phyloP scores from a whole-genome alignment of 2,329 filamentous ascomycete species.

The Epichloe elymi region DNA sequence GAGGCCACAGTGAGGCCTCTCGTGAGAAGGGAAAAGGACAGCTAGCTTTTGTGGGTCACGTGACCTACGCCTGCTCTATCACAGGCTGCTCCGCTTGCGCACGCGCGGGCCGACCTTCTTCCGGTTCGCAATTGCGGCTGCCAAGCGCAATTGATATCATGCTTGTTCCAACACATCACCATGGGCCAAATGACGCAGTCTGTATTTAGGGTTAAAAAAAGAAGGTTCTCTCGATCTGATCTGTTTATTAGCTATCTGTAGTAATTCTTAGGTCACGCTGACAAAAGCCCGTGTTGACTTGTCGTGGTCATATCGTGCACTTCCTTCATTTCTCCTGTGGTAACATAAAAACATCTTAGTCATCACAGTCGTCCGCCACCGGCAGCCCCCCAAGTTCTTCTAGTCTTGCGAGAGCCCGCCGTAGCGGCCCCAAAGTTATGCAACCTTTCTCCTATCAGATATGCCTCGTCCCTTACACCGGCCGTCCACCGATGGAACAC shows the following conservation, averaged over 20 bases:
- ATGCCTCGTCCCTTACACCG: slow-evolving; percentile 84
- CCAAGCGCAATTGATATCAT: too few species aligned
- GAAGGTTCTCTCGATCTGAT: not conserved
- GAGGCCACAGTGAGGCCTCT: too few species aligned
- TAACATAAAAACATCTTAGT: not conserved
- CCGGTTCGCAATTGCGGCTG: too few species aligned
- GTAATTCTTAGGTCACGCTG: not conserved
- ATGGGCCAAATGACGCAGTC: not conserved
- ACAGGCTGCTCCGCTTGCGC: too few species aligned
- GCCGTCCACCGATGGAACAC: slow-evolving; percentile 65
- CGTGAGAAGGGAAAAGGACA: too few species aligned
- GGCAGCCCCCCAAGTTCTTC: slow-evolving; percentile 24
- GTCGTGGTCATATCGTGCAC: not conserved
- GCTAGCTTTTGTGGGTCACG: too few species aligned
- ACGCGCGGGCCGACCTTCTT: too few species aligned
- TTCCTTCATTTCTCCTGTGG: not conserved
- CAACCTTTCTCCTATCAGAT: slow-evolving; percentile 83
- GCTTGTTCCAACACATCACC: too few species aligned
- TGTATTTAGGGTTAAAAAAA: not conserved
- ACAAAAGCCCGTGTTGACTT: not conserved
- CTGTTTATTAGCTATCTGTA: not conserved
- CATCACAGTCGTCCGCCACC: slow-evolving; percentile 11
- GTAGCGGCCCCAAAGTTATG: slow-evolving; percentile 69
- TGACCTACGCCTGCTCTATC: too few species aligned
- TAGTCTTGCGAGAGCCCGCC: slow-evolving; percentile 22